Base-by-base conservation (phyloP, 2,329 filamentous ascomycete genomes). In the Aureobasidium sp. region DNA sequence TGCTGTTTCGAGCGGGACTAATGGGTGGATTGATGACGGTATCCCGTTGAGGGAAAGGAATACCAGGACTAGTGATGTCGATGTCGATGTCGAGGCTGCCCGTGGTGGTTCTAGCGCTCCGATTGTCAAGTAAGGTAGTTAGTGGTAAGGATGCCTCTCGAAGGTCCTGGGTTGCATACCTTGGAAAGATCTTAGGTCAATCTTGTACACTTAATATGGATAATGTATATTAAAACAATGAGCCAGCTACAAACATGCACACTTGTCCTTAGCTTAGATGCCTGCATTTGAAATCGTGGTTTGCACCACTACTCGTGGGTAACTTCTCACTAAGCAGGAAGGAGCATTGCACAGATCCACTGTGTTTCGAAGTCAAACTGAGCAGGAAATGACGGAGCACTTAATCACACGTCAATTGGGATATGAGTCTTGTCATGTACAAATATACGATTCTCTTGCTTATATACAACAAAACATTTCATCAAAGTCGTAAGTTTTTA, bases 21-120 rank as follows among this genome's bases (percentile, higher is more conserved):
- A 62, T 41, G 60, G 60, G 6, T 62, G 60, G 60, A 41, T 62
- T 37, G 51, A 46, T 17, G 46, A 62, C 8, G 43, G 51, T 10
- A 26, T 36, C 12, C 29, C 15, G 15, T 43, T 27, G 29, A 53
- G 57, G 29, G 59, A 55, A 6, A 59, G 52, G n/a, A 39, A 24
- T 3, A 34, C 20, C 27, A 64, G 44, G 12, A 15, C 3, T 13
- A 51, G 57, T n/a, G 56, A 59, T 10, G 15, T 50, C n/a, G n/a
- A n/a, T n/a, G n/a, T n/a, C n/a, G n/a, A 60, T 24, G 36, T 60
- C 24, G 57, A 60, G 46, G 57, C 57, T 50, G 20, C 20, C 20
- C 20, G 20, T 20, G 57, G 57, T 37, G 32, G 43, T 1, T 59
- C 55, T 1, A 32, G 20, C 9, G 32, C 27, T 36, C 53, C 53